A percentile compares a stretch with the other conserved stretches of the same genome.
Conservation (phyloP, 2,329 filamentous ascomycete genomes). For the Ambrosiella xylebori region DNA sequence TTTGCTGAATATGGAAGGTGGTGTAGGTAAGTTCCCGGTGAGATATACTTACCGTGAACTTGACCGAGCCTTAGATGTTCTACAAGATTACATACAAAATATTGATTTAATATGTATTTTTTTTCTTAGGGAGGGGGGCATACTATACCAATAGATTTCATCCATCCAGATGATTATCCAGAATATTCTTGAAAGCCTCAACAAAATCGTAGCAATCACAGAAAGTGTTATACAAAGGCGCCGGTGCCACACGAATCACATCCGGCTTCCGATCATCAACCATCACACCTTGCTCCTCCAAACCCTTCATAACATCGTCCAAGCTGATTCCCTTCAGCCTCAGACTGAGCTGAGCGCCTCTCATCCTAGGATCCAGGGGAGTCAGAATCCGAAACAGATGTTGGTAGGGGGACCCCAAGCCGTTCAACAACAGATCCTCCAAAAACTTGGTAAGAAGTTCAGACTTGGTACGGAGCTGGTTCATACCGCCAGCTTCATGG, state of each 20-base stretch:
- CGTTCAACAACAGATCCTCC: constrained; percentile 37
- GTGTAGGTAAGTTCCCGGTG: background rate
- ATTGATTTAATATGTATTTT: too few relatives aligned
- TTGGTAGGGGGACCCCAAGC: constrained; percentile 16
- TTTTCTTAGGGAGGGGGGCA: background rate
- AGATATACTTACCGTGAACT: background rate
- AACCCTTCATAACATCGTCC: constrained; percentile 41
- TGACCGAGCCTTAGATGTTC: background rate
- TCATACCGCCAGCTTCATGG: constrained; percentile 43
- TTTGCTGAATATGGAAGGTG: background rate
- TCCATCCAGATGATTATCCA: constrained; percentile 8
- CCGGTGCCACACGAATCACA: constrained; percentile 63
- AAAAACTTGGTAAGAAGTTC: constrained; percentile 54
- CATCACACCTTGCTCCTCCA: constrained; percentile 51
- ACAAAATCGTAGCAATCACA: constrained; percentile 32
- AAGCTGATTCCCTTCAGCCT: constrained; percentile 39
- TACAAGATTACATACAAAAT: background rate
- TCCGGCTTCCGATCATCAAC: constrained; percentile 69
- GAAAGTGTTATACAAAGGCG: constrained; percentile 66
- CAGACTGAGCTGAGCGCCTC: constrained; percentile 65
- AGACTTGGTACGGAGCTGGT: constrained; percentile 46
- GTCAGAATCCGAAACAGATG: constrained; percentile 43
- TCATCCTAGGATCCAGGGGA: constrained; percentile 40
- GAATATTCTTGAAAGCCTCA: constrained; percentile 16
- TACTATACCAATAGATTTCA: background rate